A percentile compares a stretch with the other conserved stretches of the same genome.
phyloP scores from a whole-genome alignment of 306 rosid species.

The Cercis canadensis region DNA sequence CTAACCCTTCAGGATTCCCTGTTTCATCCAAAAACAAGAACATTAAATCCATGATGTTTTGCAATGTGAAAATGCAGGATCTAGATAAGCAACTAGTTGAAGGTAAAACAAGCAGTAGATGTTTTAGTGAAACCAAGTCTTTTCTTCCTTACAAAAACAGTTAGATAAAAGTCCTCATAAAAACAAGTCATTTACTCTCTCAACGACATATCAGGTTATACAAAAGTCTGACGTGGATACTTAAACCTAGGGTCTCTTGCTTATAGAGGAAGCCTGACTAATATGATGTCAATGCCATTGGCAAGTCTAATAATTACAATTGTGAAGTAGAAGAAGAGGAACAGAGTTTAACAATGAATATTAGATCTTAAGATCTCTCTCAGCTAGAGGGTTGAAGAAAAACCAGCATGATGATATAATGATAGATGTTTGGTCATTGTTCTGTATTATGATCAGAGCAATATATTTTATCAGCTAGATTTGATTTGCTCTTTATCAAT shows the following conservation, averaged over 20 bases:
- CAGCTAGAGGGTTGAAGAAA: not conserved
- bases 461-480: constrained; percentile 14
- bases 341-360: not conserved
- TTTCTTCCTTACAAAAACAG: too few relatives aligned
- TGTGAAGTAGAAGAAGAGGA: not conserved
- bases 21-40: constrained; percentile 36
- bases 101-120: constrained; percentile 8
- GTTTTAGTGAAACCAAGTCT: not conserved
- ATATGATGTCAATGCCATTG: too few relatives aligned
- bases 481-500: constrained; percentile 23
- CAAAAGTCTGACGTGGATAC: too few relatives aligned
- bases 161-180: too few relatives aligned
- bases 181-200: too few relatives aligned
- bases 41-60: constrained; percentile 7
- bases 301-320: too few relatives aligned
- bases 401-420: constrained; percentile 13
- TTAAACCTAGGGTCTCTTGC: too few relatives aligned
- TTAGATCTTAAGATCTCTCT: constrained; percentile 24
- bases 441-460: constrained; percentile 3
- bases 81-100: constrained; percentile 1
- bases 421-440: constrained; percentile 30
- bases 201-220: too few relatives aligned
- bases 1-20: constrained; percentile 96
- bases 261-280: too few relatives aligned
- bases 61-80: constrained; percentile 18